Base-by-base conservation (phyloP, 139 green algal genomes). In the Edaphochlamys debaryana region DNA sequence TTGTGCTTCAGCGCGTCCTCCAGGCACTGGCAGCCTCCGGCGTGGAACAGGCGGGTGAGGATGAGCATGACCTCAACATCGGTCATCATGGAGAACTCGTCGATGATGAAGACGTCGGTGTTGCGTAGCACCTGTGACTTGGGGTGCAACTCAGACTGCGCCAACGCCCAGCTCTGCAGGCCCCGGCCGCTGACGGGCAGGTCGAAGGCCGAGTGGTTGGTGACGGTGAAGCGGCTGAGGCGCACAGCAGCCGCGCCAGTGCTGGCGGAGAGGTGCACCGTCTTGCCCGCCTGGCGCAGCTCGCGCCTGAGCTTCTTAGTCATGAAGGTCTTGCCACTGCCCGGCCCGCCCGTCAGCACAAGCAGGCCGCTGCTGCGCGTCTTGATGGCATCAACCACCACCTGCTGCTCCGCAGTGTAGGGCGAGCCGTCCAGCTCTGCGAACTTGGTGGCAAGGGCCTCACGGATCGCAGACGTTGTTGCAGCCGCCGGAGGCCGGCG, bases 41-140 rank as follows among this genome's bases (percentile, higher is more conserved):
- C 37, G 8, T 68, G 8, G 8, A 19, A 27, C 5, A 80, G 27
- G 37, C 73, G 36, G 54, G 30, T 36, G 40, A 69, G 25, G 48
- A 69, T 6, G 37, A 58, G 50, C 29, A 25, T 67, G n/a, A 80
- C 36, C 32, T 54, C 8, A 0, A 38, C 32, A 4, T 19, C 27
- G 32, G 29, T 67, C 9, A 79, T 13, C 72, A 79, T 78, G 42
- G 40, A 78, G 60, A 67, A 67, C 69, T 78, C 69, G 25, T 78
- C 69, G 25, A 60, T 29, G 41, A 78, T 64, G 40, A 78, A 41
- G 11, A 78, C 40, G 23, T 78, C 40, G 20, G 42, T 32, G 20
- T 64, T 20, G 20, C 42, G 37, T 9, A 78, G 69, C 42, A 22
- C 11, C 42, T 50, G 22, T 25, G 42, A 27, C 29, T 40, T 36